Base-by-base conservation (phyloP, 179 eudicot genomes). In the Drosera spatulata region DNA sequence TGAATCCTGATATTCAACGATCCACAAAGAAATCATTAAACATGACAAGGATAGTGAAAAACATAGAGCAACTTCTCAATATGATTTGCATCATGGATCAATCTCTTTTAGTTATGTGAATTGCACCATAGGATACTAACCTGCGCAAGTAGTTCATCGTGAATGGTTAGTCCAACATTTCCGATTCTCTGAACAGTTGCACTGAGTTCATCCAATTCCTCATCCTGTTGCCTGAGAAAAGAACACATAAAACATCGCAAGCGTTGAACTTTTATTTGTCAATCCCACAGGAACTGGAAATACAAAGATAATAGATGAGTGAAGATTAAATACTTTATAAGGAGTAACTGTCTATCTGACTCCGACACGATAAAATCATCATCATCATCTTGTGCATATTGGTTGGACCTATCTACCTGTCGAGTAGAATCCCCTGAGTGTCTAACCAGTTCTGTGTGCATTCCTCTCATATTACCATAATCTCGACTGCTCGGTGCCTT, bases 91-190 rank as follows among this genome's bases (percentile, higher is more conserved):
- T 22, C 33, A 22, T 22, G 33, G 33, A 22, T 22, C 33, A 22
- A 22, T 22, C 33, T n/a, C n/a, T 22, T 22, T 22, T 22, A 22
- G 33, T 22, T 22, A 22, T 22, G 33, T 22, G 33, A 22, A 22
- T 22, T 22, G 33, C 33, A 22, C 33, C 33, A 22, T 22, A 3
- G 39, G 33, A 22, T 22, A 68, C 66, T 41, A 61, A 80, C 97
- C 84, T 90, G 97, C 50, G 85, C 94, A 61, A 79, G 80, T 41
- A 90, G 81, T 70, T 90, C 96, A 63, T 88, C 96, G 61, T 90
- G 97, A 65, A 90, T 90, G n/a, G 86, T 85, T 47, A 87, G 95
- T 57, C 96, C 96, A 68, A 88, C 86, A 63, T 74, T 74, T 78
- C 96, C 96, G 56, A 91, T 88, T 70, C 83, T 81, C 71, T 81